These are phyloP conservation scores for Exophiala alcalophila DNA, from an alignment of 2,329 filamentous ascomycete genomes.

Conservation along the genomic window DNA sequence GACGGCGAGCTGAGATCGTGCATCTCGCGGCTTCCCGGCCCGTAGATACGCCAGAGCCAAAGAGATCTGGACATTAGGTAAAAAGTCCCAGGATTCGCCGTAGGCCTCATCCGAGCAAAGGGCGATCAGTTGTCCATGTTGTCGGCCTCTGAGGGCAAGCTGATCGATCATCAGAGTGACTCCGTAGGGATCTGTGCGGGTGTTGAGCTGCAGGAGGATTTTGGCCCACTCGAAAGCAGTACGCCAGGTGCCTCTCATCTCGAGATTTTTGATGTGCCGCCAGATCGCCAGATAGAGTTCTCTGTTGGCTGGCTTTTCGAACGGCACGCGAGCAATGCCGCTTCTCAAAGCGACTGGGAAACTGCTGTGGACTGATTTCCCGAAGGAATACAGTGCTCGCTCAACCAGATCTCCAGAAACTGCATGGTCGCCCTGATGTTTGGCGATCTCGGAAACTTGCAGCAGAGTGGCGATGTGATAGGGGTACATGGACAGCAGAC, in stretches of 20 bases:
- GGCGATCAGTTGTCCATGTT: constrained; percentile 72
- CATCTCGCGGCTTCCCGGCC: constrained; percentile 62
- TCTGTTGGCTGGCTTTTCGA: constrained; percentile 77
- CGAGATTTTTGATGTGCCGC: constrained; percentile 80
- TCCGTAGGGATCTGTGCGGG: constrained; percentile 73
- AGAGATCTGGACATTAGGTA: constrained; percentile 73
- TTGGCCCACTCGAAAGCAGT: constrained; percentile 94
- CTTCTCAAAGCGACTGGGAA: constrained; percentile 73
- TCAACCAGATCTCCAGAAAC: constrained; percentile 84
- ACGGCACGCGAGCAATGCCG: constrained; percentile 78
- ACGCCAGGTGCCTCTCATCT: constrained; percentile 87
- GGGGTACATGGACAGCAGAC: constrained; percentile 69
- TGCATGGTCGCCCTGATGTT: constrained; percentile 84
- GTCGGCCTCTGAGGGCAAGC: constrained; percentile 75
- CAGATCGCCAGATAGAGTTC: constrained; percentile 90
- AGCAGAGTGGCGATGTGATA: constrained; percentile 94
- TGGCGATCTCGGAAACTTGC: constrained; percentile 87
- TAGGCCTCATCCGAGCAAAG: constrained; percentile 56
- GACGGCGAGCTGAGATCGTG: constrained; percentile 60
- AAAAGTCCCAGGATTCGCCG: constrained; percentile 50
- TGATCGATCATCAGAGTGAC: constrained; percentile 78
- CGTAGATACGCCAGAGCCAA: constrained; percentile 73
- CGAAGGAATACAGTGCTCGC: constrained; percentile 87
- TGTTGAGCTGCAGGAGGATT: constrained; percentile 71
- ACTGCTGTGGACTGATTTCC: constrained; percentile 78